Percentiles rank a stretch among this genome's conserved stretches.
These are phyloP conservation scores for Albizia julibrissin DNA, from an alignment of 306 rosid species.

Conservation along the genomic window DNA sequence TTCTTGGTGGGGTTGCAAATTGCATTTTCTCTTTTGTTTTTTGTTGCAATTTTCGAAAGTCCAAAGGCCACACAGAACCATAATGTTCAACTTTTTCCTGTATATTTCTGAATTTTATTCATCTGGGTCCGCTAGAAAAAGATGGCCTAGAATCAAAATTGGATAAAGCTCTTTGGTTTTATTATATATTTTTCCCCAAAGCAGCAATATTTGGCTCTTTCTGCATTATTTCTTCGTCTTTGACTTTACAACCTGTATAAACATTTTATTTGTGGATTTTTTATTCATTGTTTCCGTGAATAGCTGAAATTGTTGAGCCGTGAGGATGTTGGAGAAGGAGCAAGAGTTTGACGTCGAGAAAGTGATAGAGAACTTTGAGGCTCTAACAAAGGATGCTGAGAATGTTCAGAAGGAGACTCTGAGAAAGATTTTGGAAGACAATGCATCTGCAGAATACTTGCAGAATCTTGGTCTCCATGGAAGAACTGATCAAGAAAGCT, in stretches of 20 bases:
- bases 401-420: slow-evolving; percentile 76
- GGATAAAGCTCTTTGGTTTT: neutral
- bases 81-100: neutral
- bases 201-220: slow-evolving; percentile 34
- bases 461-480: slow-evolving; percentile 71
- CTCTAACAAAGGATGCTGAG: slow-evolving; percentile 65
- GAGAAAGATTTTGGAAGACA: slow-evolving; percentile 69
- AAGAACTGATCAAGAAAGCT: slow-evolving; percentile 82
- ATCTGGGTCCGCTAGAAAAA: neutral
- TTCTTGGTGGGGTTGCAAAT: neutral
- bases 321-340: slow-evolving; percentile 72
- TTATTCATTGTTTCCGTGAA: neutral
- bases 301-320: slow-evolving; percentile 22
- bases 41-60: slow-evolving; percentile 6
- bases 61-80: slow-evolving; percentile 11
- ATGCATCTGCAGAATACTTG: slow-evolving; percentile 78
- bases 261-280: neutral
- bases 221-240: neutral
- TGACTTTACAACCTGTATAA: neutral
- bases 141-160: neutral
- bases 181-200: neutral
- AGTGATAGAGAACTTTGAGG: slow-evolving; percentile 73
- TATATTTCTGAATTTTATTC: slow-evolving; percentile 3
- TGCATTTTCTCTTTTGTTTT: neutral
- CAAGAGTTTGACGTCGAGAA: slow-evolving; percentile 62